These are phyloP conservation scores for Mycena vitilis DNA, from an alignment of 768 basidiomycete species.

Conservation along the genomic window DNA sequence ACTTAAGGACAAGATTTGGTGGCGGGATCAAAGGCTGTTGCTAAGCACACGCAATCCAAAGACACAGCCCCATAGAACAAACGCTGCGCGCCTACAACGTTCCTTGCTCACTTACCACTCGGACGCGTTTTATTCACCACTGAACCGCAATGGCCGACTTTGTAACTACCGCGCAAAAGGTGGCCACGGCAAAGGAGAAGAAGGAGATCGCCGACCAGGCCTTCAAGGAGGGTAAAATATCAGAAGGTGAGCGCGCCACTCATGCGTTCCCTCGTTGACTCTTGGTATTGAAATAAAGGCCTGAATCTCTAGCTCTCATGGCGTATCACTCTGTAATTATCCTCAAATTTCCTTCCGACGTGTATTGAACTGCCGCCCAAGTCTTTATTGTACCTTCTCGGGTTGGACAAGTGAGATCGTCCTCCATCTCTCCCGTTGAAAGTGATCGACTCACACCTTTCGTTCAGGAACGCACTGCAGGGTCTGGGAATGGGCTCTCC, in stretches of 20 bases:
- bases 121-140: conserved; percentile 27
- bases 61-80: conserved; percentile 12
- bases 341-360: conserved; percentile 3
- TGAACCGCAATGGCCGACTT: conserved; percentile 40
- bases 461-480: conserved; percentile 65
- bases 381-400: conserved; percentile 80
- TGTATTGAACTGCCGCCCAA: conserved; percentile 40
- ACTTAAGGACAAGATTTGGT: too few relatives aligned
- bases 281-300: conserved; percentile 25
- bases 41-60: neutral
- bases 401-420: conserved; percentile 77
- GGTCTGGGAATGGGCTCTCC: conserved; percentile 58
- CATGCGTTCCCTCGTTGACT: conserved; percentile 21
- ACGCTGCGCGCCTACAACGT: conserved; percentile 11
- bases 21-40: conserved; percentile 41
- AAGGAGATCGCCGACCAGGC: conserved; percentile 76
- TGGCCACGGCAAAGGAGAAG: conserved; percentile 72
- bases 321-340: conserved; percentile 75
- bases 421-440: neutral
- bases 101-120: conserved; percentile 13
- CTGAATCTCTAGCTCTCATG: conserved; percentile 63
- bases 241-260: conserved; percentile 59
- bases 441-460: conserved; percentile 5
- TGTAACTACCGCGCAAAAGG: conserved; percentile 57
- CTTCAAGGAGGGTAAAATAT: conserved; percentile 73